Evolutionary conservation across 768 basidiomycete species (phyloP).

Genomic region (Xerocomellus amylosporus): DNA sequence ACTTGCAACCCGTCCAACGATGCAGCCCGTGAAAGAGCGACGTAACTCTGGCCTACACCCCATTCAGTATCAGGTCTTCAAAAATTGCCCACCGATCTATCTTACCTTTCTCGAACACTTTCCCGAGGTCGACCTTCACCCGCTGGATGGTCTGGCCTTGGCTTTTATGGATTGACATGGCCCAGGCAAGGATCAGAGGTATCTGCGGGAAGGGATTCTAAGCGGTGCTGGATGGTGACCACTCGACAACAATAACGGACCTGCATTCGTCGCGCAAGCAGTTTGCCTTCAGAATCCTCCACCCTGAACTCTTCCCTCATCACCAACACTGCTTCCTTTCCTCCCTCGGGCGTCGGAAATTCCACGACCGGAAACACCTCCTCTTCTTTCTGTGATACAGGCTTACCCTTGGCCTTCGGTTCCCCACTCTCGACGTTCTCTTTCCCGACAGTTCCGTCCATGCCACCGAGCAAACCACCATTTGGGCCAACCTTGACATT

Average conservation of each 20-base stretch:
- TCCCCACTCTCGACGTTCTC: conserved; percentile 31
- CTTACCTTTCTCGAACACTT: conserved; percentile 60
- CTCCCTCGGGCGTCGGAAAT: conserved; percentile 41
- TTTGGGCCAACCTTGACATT: conserved; percentile 33
- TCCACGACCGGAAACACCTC: conserved; percentile 47
- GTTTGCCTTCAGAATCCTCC: conserved; percentile 49
- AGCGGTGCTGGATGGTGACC: neutral
- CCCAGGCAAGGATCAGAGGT: conserved; percentile 75
- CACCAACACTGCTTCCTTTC: conserved; percentile 46
- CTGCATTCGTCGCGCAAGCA: conserved; percentile 48
- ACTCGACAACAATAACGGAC: conserved; percentile 13
- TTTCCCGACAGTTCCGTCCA: conserved; percentile 24
- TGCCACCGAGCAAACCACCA: conserved; percentile 19
- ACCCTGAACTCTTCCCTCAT: conserved; percentile 52
- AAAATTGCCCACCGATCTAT: neutral
- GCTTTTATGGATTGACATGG: conserved; percentile 75
- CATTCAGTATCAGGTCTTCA: neutral
- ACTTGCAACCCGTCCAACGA: conserved; percentile 54
- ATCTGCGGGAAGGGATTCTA: conserved; percentile 38
- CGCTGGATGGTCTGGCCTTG: conserved; percentile 72
- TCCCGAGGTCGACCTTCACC: conserved; percentile 61
- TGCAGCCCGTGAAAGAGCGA: conserved; percentile 51
- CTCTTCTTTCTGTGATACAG: conserved; percentile 36
- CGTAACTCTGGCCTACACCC: conserved; percentile 44
- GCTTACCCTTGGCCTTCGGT: conserved; percentile 21